phyloP scores from a whole-genome alignment of 2,329 filamentous ascomycete species.

The Colletotrichum sublineola region DNA sequence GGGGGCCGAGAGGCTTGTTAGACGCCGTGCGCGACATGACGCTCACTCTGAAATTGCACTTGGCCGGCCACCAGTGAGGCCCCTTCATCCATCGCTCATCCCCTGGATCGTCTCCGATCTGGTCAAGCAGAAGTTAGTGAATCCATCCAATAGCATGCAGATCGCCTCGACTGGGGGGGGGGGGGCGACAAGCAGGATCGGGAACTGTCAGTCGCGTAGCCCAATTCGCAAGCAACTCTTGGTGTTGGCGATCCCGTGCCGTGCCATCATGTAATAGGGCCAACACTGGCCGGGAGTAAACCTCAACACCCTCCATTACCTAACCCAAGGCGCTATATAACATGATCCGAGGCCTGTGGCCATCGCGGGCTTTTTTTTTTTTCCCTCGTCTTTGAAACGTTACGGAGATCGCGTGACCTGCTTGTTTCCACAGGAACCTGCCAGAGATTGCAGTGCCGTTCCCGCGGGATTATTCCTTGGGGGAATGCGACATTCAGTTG shows the following conservation, averaged over 20 bases:
- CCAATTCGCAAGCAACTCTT: conserved; percentile 2
- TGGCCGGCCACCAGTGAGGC: conserved; percentile 23
- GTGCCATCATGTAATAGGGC: conserved; percentile 2
- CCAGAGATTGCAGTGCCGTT: conserved; percentile 30
- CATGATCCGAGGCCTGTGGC: conserved; percentile 18
- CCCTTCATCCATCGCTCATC: conserved; percentile 33
- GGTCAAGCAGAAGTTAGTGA: conserved; percentile 24
- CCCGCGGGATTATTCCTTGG: conserved; percentile 9
- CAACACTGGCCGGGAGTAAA: neutral
- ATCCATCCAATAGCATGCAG: conserved; percentile 25
- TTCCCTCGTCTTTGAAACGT: neutral
- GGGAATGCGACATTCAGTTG: conserved; percentile 27
- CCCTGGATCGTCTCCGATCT: conserved; percentile 30
- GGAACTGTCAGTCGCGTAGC: neutral
- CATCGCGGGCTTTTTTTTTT: conserved; percentile 7
- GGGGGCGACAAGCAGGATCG: neutral
- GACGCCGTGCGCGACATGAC: conserved; percentile 36
- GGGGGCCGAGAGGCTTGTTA: conserved; percentile 6
- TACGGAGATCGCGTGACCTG: conserved; percentile 19
- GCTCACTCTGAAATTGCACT: conserved; percentile 27
- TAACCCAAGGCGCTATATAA: conserved; percentile 10
- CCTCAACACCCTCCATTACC: conserved; percentile 1
- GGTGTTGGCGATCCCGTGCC: conserved; percentile 7
- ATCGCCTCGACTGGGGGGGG: neutral
- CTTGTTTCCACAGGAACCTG: conserved; percentile 28